Conservation (phyloP, 176 grass and related monocot species). For the Phoenix roebelenii region DNA sequence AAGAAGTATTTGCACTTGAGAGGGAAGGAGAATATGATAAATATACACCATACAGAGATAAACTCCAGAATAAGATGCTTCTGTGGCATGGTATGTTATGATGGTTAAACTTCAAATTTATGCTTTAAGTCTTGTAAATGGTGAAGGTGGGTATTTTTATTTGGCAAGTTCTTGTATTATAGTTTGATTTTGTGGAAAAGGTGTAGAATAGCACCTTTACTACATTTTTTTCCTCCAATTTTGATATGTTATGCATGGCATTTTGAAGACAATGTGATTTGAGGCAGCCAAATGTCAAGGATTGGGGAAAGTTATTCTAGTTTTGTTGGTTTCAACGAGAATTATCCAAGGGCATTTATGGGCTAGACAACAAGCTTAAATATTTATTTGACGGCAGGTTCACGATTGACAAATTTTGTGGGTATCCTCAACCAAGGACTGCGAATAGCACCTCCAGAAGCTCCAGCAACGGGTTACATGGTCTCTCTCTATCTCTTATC, state of each 20-base stretch:
- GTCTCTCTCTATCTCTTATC: conserved; percentile 21
- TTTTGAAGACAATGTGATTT: no score
- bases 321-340: no score
- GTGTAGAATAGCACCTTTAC: no score
- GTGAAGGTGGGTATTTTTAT: no score
- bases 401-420: conserved; percentile 92
- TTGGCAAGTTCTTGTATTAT: no score
- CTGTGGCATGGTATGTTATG: conserved; percentile 73
- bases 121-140: no score
- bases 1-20: conserved; percentile 84
- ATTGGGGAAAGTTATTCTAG: no score
- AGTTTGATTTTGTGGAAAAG: no score
- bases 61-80: conserved; percentile 91
- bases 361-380: background rate
- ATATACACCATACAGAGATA: conserved; percentile 58
- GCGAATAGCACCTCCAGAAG: conserved; percentile 94
- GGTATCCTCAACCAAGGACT: conserved; percentile 95
- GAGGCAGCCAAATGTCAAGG: no score
- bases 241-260: no score
- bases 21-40: conserved; percentile 75
- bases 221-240: no score
- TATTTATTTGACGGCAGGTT: conserved; percentile 43
- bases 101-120: background rate
- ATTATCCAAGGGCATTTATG: no score
- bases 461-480: conserved; percentile 90